phyloP scores from a whole-genome alignment of 140 eudicot genomes.

The Stevia rebaudiana region DNA sequence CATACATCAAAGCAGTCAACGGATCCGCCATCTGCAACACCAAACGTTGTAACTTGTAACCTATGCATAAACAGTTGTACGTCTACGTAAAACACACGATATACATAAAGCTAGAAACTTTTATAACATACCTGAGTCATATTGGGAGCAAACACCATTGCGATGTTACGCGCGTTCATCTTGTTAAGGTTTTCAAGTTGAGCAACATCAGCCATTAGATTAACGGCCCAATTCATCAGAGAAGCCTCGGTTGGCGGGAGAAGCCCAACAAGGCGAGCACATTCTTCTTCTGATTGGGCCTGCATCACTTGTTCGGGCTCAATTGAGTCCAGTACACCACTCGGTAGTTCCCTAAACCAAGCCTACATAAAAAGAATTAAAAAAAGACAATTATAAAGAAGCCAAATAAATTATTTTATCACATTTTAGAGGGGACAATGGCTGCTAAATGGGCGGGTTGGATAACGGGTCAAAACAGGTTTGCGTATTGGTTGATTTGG shows the following conservation, averaged over 20 bases:
- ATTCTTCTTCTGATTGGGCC: constrained; percentile 89
- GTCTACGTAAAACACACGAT: neutral
- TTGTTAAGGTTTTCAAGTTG: constrained; percentile 69
- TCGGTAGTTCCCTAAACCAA: constrained; percentile 94
- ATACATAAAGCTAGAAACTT: constrained; percentile 1
- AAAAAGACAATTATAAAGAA: neutral
- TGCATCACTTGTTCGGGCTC: constrained; percentile 75
- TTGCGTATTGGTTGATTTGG: neutral
- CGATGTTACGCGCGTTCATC: constrained; percentile 88
- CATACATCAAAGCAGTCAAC: constrained; percentile 84
- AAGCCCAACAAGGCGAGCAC: constrained; percentile 51
- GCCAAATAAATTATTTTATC: neutral
- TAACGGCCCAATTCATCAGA: constrained; percentile 84
- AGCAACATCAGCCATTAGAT: constrained; percentile 91
- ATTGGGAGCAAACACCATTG: constrained; percentile 95
- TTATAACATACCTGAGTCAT: constrained; percentile 69
- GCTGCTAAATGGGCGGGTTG: neutral
- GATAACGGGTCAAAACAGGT: neutral
- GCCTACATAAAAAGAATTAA: constrained; percentile 47
- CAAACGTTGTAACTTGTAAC: constrained; percentile 9
- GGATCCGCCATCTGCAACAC: constrained; percentile 87
- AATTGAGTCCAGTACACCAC: constrained; percentile 70
- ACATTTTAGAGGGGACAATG: neutral
- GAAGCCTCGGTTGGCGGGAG: constrained; percentile 88
- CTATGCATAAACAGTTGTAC: constrained; percentile 14